These are phyloP conservation scores for Sindora glabra DNA, from an alignment of 306 rosid genomes.

Conservation along the genomic window DNA sequence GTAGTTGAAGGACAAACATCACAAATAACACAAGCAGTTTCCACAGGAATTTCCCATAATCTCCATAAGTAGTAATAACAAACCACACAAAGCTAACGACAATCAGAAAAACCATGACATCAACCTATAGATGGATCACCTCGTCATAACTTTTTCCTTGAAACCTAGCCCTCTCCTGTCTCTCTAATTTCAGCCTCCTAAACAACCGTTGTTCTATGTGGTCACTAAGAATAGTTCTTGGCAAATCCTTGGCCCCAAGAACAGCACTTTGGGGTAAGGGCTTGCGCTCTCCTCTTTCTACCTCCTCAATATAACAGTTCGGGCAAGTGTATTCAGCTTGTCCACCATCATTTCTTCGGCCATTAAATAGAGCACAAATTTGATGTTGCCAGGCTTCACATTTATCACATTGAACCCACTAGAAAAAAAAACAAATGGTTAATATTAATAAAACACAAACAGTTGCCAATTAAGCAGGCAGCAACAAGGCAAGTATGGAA, in stretches of 20 bases:
- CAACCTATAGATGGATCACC: too few relatives aligned
- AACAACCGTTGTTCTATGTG: slow-evolving; percentile 79
- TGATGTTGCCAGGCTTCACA: slow-evolving; percentile 99
- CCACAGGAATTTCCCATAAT: too few relatives aligned
- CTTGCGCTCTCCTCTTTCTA: slow-evolving; percentile 90
- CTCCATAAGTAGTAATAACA: too few relatives aligned
- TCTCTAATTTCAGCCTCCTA: slow-evolving; percentile 62
- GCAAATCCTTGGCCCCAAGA: slow-evolving; percentile 97
- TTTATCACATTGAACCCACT: slow-evolving; percentile 99
- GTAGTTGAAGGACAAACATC: too few relatives aligned
- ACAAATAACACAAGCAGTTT: too few relatives aligned
- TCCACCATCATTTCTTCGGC: slow-evolving; percentile 92
- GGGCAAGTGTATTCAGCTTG: slow-evolving; percentile 98
- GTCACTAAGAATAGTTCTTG: slow-evolving; percentile 82
- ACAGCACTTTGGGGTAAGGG: slow-evolving; percentile 96
- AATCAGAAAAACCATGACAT: too few relatives aligned
- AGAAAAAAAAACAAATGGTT: slow-evolving; percentile 16
- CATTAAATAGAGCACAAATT: slow-evolving; percentile 94
- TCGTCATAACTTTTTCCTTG: slow-evolving; percentile 84
- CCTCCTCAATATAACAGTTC: slow-evolving; percentile 76
- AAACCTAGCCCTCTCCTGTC: slow-evolving; percentile 70
- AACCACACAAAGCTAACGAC: too few relatives aligned
- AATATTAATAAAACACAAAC: slow-evolving; percentile 22
- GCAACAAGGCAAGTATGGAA: slow-evolving; percentile 1
- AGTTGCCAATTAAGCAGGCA: background rate